Evolutionary conservation across 2,329 filamentous ascomycete species (phyloP).

Genomic region (Anthostomella pinea): DNA sequence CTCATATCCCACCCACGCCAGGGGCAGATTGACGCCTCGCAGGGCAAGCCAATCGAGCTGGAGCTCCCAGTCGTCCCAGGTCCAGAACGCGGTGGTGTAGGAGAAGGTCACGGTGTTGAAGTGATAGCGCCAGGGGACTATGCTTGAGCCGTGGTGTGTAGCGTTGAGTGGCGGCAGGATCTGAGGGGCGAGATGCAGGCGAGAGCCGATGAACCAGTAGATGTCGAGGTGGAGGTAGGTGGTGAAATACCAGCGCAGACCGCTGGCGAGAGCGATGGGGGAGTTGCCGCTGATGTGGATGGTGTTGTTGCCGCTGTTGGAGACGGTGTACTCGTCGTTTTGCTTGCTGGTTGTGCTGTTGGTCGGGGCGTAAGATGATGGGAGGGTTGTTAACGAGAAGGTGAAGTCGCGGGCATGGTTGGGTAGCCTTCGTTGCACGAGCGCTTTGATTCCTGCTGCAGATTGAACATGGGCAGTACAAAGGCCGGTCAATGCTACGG

Average conservation of each 20-base stretch:
- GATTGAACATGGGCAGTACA: too few species aligned
- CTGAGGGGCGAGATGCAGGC: slow-evolving; percentile 11
- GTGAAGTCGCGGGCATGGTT: slow-evolving; percentile 10
- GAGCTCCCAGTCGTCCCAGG: slow-evolving; percentile 17
- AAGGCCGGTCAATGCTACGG: too few species aligned
- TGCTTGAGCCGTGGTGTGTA: slow-evolving; percentile 11
- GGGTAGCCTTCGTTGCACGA: slow-evolving; percentile 15
- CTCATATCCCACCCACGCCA: slow-evolving; percentile 20
- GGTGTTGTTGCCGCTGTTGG: slow-evolving; percentile 9
- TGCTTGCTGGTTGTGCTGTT: slow-evolving; percentile 2
- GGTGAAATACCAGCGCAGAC: slow-evolving; percentile 7
- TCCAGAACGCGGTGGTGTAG: slow-evolving; percentile 18
- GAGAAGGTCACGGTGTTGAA: slow-evolving; percentile 20
- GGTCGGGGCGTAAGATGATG: background rate
- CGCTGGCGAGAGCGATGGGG: slow-evolving; percentile 9
- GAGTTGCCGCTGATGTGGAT: slow-evolving; percentile 16
- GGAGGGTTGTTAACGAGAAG: slow-evolving; percentile 8
- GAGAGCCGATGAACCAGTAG: slow-evolving; percentile 19
- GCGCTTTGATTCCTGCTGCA: slow-evolving; percentile 11
- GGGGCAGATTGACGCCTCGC: slow-evolving; percentile 14
- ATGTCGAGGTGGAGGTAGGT: slow-evolving; percentile 11
- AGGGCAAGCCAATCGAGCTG: slow-evolving; percentile 21
- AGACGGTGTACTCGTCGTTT: slow-evolving; percentile 15
- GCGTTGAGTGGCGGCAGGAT: slow-evolving; percentile 10
- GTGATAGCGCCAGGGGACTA: slow-evolving; percentile 19